These are phyloP conservation scores for Xerocomellus amylosporus DNA, from an alignment of 768 basidiomycete genomes.

Conservation along the genomic window DNA sequence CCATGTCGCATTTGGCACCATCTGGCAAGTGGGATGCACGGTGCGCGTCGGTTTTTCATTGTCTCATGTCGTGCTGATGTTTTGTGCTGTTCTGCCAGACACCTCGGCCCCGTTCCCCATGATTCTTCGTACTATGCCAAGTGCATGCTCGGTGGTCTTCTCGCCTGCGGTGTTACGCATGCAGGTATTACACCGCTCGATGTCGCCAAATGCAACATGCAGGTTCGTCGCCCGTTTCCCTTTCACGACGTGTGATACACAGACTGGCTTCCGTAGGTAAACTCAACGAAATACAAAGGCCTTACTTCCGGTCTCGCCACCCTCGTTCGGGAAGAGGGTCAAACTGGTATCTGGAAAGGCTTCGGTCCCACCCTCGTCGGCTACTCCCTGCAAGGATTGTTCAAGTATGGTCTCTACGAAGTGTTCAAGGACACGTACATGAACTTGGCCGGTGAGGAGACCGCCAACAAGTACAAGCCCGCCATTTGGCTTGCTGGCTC, in stretches of 20 bases:
- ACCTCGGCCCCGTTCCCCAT: conserved; percentile 71
- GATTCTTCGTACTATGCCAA: conserved; percentile 76
- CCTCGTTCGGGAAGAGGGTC: conserved; percentile 77
- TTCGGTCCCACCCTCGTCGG: conserved; percentile 91
- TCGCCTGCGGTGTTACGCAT: conserved; percentile 87
- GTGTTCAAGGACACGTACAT: conserved; percentile 92
- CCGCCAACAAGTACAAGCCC: conserved; percentile 76
- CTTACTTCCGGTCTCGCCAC: conserved; percentile 57
- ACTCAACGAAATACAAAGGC: conserved; percentile 72
- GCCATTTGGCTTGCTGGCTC: conserved; percentile 92
- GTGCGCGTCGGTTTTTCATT: conserved; percentile 32
- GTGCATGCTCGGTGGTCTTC: conserved; percentile 77
- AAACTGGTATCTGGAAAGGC: conserved; percentile 90
- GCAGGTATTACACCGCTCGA: conserved; percentile 85
- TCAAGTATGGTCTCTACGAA: conserved; percentile 99
- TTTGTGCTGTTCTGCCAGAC: conserved; percentile 35
- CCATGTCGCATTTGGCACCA: conserved; percentile 50
- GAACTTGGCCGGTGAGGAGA: conserved; percentile 86
- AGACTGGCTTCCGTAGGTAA: conserved; percentile 47
- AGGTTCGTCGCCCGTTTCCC: conserved; percentile 43
- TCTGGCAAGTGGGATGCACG: conserved; percentile 74
- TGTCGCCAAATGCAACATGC: conserved; percentile 91
- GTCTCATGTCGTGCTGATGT: too few relatives aligned
- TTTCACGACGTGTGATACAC: neutral
- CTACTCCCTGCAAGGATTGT: conserved; percentile 94